Base-by-base conservation (phyloP, 1,139 yeast species). In the Geotrichum aggregatum region DNA sequence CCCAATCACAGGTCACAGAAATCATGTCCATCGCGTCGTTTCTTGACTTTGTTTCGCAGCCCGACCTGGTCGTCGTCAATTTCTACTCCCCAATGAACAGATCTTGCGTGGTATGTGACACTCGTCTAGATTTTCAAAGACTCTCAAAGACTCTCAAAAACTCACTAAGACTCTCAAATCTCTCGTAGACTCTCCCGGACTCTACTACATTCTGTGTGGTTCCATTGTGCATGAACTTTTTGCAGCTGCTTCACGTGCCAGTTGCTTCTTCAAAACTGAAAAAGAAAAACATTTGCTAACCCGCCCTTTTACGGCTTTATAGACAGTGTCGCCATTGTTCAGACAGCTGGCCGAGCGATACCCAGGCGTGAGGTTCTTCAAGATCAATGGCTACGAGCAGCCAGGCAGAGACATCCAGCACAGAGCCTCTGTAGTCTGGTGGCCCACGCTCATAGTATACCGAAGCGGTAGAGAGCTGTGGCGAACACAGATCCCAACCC, bases 361-460 rank as follows among this genome's bases (percentile, higher is more conserved):
- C 16, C 34, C 33, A 8, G 13, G 21, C 3, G 34, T 41, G 16
- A 22, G 34, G 30, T 41, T 41, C 18, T 41, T 10, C 44, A 41
- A 41, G 44, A 34, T 41, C 16, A 41, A 41, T 26, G 44, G 44
- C 8, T 41, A 41, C 11, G 44, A 41, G 16, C 44, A 22, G 33
- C 16, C 14, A 13, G 44, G 44, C 19, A 41, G 18, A 24, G 44
- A 22, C 13, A 41, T 41, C 8, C 44, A 41, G 33, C 13, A 16
- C 6, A n/a, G 14, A 24, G 34, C 18, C 10, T 11, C 19, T 13
- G 34, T 41, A 14, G 31, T 26, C 14, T 41, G 33, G 44, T 41
- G 44, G 44, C 31, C 44, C 16, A 41, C 44, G 18, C 28, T 41
- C 30, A 16, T 41, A 10, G 16, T 41, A 13, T 41, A 16, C 16